phyloP scores from a whole-genome alignment of 2,329 filamentous ascomycete genomes.

The Leptographium wingfieldii region DNA sequence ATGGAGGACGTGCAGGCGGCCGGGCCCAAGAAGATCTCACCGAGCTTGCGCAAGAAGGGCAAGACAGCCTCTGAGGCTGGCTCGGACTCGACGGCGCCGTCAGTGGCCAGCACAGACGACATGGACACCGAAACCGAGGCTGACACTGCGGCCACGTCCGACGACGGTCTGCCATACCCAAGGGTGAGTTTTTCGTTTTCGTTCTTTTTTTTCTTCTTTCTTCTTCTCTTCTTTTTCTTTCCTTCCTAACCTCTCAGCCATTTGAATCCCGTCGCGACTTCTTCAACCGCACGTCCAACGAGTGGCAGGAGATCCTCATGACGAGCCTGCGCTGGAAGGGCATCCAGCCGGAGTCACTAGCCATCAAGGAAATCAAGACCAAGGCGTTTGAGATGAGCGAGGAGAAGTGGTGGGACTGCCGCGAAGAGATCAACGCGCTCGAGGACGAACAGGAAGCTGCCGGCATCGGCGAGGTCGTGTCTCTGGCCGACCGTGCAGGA shows the following conservation, averaged over 20 bases:
- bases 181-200: conserved; percentile 27
- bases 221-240: not conserved
- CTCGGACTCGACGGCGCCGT: conserved; percentile 33
- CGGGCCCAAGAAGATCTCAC: conserved; percentile 32
- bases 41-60: conserved; percentile 46
- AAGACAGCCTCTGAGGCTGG: conserved; percentile 17
- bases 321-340: conserved; percentile 58
- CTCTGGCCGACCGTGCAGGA: conserved; percentile 60
- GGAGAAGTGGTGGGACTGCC: conserved; percentile 97
- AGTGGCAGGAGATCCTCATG: conserved; percentile 84
- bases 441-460: conserved; percentile 95
- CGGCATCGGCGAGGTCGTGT: conserved; percentile 89
- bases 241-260: conserved; percentile 33
- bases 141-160: conserved; percentile 34
- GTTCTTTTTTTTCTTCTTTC: not conserved
- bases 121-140: conserved; percentile 37
- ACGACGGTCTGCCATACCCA: conserved; percentile 65
- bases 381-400: conserved; percentile 84
- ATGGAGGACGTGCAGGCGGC: conserved; percentile 37
- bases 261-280: conserved; percentile 90
- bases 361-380: conserved; percentile 85
- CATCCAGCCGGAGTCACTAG: conserved; percentile 52
- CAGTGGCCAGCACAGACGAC: conserved; percentile 27
- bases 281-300: conserved; percentile 72
- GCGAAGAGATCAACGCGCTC: conserved; percentile 80